These are phyloP conservation scores for Colletotrichum scovillei DNA, from an alignment of 2,329 filamentous ascomycete genomes.

Conservation along the genomic window DNA sequence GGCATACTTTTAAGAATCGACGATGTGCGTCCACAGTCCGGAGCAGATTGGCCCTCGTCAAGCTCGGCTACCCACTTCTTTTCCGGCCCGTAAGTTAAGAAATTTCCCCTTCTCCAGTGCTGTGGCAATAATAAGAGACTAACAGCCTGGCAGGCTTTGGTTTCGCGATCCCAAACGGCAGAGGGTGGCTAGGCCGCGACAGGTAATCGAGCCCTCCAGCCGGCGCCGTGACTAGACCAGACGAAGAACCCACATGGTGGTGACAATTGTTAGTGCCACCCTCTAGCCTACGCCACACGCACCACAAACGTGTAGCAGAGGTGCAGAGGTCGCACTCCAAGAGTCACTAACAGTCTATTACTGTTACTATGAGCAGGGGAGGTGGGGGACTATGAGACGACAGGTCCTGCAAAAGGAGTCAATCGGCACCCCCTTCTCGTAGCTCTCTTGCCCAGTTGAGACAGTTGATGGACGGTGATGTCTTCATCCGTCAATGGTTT, in stretches of 20 bases:
- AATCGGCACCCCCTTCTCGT: neutral
- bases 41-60: neutral
- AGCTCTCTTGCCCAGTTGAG: neutral
- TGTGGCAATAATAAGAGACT: neutral
- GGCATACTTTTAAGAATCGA: neutral
- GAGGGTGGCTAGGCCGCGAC: constrained; percentile 1
- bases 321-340: neutral
- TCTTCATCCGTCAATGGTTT: neutral
- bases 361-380: neutral
- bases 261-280: constrained; percentile 1
- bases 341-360: neutral
- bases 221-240: constrained; percentile 6
- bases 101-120: neutral
- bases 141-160: neutral
- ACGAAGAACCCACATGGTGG: constrained; percentile 5
- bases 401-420: neutral
- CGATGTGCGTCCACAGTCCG: neutral
- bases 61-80: neutral
- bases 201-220: constrained; percentile 2
- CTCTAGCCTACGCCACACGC: constrained; percentile 12
- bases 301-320: neutral
- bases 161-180: neutral
- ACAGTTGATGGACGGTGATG: neutral
- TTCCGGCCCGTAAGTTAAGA: neutral
- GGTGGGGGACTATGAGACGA: constrained; percentile 10